Evolutionary conservation across 2,329 filamentous ascomycete species (phyloP).

Genomic region (Neonectria punicea): DNA sequence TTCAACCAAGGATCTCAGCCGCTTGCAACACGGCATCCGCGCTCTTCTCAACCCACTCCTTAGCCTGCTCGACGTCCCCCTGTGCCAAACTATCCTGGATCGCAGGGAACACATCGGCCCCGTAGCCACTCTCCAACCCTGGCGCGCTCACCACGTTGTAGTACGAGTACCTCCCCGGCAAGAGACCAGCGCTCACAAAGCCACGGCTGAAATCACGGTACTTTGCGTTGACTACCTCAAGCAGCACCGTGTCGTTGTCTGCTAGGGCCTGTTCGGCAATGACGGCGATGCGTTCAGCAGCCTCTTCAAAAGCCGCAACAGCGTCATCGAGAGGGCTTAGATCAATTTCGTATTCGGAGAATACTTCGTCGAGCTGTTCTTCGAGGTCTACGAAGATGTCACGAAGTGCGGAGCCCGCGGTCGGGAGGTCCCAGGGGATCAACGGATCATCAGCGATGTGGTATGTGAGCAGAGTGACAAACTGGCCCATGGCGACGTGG

Average conservation of each 20-base stretch:
- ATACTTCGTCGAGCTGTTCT: slow-evolving; percentile 21
- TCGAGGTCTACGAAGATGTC: slow-evolving; percentile 31
- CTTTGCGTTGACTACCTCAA: slow-evolving; percentile 21
- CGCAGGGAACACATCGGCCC: slow-evolving; percentile 35
- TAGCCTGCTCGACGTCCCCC: slow-evolving; percentile 29
- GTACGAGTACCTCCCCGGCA: slow-evolving; percentile 26
- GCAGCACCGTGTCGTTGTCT: slow-evolving; percentile 16
- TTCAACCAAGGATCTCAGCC: slow-evolving; percentile 26
- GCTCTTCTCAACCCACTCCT: slow-evolving; percentile 36
- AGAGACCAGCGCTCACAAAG: slow-evolving; percentile 24
- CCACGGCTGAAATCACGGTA: slow-evolving; percentile 28
- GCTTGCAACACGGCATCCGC: slow-evolving; percentile 31
- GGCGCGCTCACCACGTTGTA: slow-evolving; percentile 35
- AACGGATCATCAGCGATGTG: slow-evolving; percentile 32
- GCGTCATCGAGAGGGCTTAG: slow-evolving; percentile 18
- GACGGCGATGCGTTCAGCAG: slow-evolving; percentile 13
- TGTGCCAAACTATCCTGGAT: slow-evolving; percentile 34
- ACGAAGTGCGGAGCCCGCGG: slow-evolving; percentile 21
- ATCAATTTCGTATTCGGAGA: slow-evolving; percentile 9
- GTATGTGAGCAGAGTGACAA: slow-evolving; percentile 27
- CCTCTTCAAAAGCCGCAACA: slow-evolving; percentile 13
- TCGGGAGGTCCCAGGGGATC: slow-evolving; percentile 27
- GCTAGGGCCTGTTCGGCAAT: slow-evolving; percentile 18
- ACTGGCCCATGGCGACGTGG: slow-evolving; percentile 60
- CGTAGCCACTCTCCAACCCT: slow-evolving; percentile 29